A percentile compares a stretch with the other conserved stretches of the same genome.
These are phyloP conservation scores for Trametes polyzona DNA, from an alignment of 1,284 basidiomycete species.

Conservation along the genomic window DNA sequence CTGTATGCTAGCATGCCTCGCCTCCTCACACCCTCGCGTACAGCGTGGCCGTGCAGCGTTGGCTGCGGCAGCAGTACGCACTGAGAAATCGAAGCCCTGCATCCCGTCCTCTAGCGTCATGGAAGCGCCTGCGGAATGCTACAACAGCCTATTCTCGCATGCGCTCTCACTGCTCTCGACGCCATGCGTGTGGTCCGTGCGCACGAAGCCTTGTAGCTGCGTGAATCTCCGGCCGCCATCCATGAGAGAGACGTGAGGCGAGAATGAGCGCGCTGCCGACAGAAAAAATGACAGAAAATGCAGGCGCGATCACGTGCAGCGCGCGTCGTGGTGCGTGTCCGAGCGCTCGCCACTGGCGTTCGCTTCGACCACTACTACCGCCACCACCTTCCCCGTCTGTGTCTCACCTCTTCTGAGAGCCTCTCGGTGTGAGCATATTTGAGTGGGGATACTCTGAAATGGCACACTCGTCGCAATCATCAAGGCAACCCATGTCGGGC, in stretches of 20 bases:
- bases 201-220: not conserved
- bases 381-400: not conserved
- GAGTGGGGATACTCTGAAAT: too few relatives aligned
- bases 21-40: not conserved
- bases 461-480: not conserved
- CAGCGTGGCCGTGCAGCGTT: not conserved
- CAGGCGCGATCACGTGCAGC: slow-evolving; percentile 19
- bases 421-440: not conserved
- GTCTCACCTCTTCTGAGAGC: not conserved
- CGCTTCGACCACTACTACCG: not conserved
- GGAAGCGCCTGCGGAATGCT: not conserved
- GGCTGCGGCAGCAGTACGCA: not conserved
- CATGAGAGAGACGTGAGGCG: too few relatives aligned
- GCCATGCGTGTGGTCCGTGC: not conserved
- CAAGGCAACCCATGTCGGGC: slow-evolving; percentile 36
- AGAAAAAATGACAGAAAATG: not conserved
- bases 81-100: not conserved
- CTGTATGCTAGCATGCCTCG: not conserved
- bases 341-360: not conserved
- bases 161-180: not conserved
- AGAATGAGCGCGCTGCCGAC: too few relatives aligned
- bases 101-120: not conserved
- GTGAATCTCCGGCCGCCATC: too few relatives aligned
- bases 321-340: slow-evolving; percentile 14
- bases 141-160: not conserved